These are phyloP conservation scores for Craterostigma plantagineum DNA, from an alignment of 257 asterid species.

Conservation along the genomic window DNA sequence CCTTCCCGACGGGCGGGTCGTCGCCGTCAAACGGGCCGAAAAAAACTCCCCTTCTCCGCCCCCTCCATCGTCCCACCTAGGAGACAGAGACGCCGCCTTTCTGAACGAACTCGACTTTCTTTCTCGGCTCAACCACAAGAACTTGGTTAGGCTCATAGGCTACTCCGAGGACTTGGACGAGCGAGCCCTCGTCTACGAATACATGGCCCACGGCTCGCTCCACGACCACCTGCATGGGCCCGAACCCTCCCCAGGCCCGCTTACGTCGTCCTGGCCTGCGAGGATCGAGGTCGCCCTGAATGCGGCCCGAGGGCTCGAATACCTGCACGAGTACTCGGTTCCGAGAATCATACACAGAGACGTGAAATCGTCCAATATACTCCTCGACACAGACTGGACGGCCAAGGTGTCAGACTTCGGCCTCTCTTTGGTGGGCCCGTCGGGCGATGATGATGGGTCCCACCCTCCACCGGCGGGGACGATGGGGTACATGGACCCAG, in stretches of 20 bases:
- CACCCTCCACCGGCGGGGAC: conserved; percentile 56
- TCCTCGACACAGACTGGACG: conserved; percentile 38
- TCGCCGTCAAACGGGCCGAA: conserved; percentile 73
- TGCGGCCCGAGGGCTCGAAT: conserved; percentile 75
- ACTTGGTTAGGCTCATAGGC: conserved; percentile 57
- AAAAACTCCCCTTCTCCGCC: too few relatives aligned
- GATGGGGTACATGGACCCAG: conserved; percentile 84
- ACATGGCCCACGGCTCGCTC: conserved; percentile 61
- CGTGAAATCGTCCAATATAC: conserved; percentile 73
- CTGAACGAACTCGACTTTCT: conserved; percentile 58
- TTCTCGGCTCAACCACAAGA: conserved; percentile 60
- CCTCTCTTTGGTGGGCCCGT: conserved; percentile 52
- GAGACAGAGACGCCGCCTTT: conserved; percentile 65
- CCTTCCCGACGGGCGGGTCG: conserved; percentile 37
- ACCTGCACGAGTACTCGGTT: conserved; percentile 62
- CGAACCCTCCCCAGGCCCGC: conserved; percentile 11
- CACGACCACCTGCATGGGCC: conserved; percentile 58
- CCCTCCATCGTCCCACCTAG: conserved; percentile 31
- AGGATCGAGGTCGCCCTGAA: conserved; percentile 59
- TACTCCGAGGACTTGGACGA: conserved; percentile 57
- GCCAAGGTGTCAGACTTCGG: conserved; percentile 91
- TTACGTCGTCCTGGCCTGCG: conserved; percentile 43
- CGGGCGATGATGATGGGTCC: conserved; percentile 30
- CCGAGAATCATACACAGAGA: conserved; percentile 77
- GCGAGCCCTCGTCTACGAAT: conserved; percentile 51